Conservation (phyloP, 768 basidiomycete genomes). For the Hericium alpestre region DNA sequence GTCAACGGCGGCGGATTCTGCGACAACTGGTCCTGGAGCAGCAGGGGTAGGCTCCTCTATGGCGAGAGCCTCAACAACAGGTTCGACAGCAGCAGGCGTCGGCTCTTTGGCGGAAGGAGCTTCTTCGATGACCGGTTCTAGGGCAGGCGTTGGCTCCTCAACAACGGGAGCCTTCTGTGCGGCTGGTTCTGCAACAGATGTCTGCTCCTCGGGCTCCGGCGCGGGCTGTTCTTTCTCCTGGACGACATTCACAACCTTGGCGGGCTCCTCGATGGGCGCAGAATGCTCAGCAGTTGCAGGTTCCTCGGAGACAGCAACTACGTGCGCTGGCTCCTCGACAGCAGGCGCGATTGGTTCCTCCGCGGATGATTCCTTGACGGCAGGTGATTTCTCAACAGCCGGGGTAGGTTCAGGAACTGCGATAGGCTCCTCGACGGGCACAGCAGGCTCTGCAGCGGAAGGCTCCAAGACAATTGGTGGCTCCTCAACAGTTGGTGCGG, state of each 20-base stretch:
- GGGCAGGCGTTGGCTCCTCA: constrained; percentile 1
- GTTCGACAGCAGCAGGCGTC: not conserved
- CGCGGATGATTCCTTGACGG: constrained; percentile 3
- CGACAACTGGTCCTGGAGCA: not conserved
- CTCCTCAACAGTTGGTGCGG: not conserved
- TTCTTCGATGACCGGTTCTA: constrained; percentile 3
- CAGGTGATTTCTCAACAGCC: not conserved
- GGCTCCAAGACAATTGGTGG: not conserved
- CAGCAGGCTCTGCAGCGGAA: not conserved
- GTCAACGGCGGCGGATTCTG: not conserved
- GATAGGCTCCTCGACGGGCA: not conserved
- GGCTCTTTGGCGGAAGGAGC: not conserved
- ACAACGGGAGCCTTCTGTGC: not conserved
- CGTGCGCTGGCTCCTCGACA: not conserved
- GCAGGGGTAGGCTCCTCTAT: not conserved
- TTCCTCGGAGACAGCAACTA: not conserved
- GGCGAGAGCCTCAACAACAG: not conserved
- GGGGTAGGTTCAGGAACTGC: not conserved
- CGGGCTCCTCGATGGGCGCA: not conserved
- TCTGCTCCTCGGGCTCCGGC: no score
- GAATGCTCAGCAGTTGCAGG: not conserved
- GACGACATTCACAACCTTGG: no score
- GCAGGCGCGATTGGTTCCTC: not conserved
- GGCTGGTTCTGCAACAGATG: no score
- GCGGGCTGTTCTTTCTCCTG: no score